Evolutionary conservation across 2,329 filamentous ascomycete genomes (phyloP).

Genomic region (Scedosporium minutisporum): DNA sequence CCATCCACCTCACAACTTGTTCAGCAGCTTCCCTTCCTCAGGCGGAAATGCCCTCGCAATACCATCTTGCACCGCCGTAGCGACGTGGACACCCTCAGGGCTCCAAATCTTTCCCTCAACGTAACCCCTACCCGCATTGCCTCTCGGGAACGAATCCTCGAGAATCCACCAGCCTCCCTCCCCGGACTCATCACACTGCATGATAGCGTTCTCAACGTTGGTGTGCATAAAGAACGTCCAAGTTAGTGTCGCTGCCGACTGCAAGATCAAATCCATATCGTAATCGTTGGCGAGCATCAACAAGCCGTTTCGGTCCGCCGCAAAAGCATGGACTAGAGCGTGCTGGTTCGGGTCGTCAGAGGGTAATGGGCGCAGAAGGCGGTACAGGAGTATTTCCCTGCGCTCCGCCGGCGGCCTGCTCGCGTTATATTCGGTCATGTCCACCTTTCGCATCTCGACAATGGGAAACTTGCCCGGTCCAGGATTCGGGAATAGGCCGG

Average conservation of each 20-base stretch:
- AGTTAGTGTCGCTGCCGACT: conserved; percentile 34
- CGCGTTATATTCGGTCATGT: conserved; percentile 36
- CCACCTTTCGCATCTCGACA: conserved; percentile 45
- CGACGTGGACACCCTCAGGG: conserved; percentile 40
- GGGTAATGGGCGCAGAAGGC: conserved; percentile 33
- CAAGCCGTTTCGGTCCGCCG: conserved; percentile 43
- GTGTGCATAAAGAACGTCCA: conserved; percentile 45
- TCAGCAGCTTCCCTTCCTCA: not conserved
- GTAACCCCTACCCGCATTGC: conserved; percentile 34
- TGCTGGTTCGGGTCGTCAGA: conserved; percentile 32
- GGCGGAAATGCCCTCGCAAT: conserved; percentile 15
- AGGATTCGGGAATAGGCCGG: conserved; percentile 25
- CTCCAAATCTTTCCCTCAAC: conserved; percentile 45
- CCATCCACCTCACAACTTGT: not conserved
- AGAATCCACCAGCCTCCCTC: conserved; percentile 43
- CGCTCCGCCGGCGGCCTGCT: conserved; percentile 31
- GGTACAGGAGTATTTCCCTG: conserved; percentile 40
- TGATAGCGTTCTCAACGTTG: conserved; percentile 36
- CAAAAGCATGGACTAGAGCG: conserved; percentile 38
- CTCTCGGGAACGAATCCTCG: conserved; percentile 38
- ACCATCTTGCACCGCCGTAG: conserved; percentile 46
- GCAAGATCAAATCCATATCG: conserved; percentile 33
- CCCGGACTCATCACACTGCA: conserved; percentile 20
- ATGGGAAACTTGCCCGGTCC: conserved; percentile 33
- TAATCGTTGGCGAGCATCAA: conserved; percentile 41